Evolutionary conservation across 345 rosid species (phyloP).

Genomic region (Sapria himalayana): DNA sequence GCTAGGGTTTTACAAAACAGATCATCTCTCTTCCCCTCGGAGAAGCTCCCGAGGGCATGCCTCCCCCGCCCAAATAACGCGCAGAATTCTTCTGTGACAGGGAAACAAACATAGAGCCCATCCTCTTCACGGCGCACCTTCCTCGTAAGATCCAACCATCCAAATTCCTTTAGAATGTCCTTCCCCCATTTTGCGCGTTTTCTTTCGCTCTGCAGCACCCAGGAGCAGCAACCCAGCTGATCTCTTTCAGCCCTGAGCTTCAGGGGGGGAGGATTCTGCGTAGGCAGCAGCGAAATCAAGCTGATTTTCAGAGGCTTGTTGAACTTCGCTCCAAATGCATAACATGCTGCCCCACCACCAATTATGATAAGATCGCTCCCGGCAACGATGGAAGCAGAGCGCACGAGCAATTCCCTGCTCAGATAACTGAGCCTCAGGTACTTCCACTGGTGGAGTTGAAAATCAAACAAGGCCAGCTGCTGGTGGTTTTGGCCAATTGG

Average conservation of each 20-base stretch:
- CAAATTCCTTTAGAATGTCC: slow-evolving; percentile 59
- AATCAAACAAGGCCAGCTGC: slow-evolving; percentile 53
- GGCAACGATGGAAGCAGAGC: slow-evolving; percentile 46
- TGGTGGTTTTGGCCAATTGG: slow-evolving; percentile 52
- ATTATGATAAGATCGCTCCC: slow-evolving; percentile 52
- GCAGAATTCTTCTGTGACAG: slow-evolving; percentile 44
- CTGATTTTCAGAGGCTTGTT: slow-evolving; percentile 51
- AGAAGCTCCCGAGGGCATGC: slow-evolving; percentile 10
- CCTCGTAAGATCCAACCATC: slow-evolving; percentile 77
- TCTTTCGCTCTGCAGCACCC: slow-evolving; percentile 41
- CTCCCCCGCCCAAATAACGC: slow-evolving; percentile 19
- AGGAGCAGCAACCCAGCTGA: slow-evolving; percentile 11
- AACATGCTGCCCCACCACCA: slow-evolving; percentile 95
- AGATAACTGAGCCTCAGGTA: slow-evolving; percentile 35
- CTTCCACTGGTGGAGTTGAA: slow-evolving; percentile 33
- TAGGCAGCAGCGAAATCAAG: slow-evolving; percentile 25
- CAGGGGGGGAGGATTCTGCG: slow-evolving; percentile 10
- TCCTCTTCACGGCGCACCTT: slow-evolving; percentile 30
- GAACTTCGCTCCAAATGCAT: slow-evolving; percentile 92
- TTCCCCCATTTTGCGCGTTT: slow-evolving; percentile 54
- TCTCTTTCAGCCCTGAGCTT: slow-evolving; percentile 9
- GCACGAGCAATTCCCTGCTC: slow-evolving; percentile 52
- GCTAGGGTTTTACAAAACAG: slow-evolving; percentile 9
- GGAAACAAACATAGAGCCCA: slow-evolving; percentile 50
- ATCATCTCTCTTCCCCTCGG: slow-evolving; percentile 13